phyloP scores from a whole-genome alignment of 2,329 filamentous ascomycete species.

The Exophiala aquamarina region DNA sequence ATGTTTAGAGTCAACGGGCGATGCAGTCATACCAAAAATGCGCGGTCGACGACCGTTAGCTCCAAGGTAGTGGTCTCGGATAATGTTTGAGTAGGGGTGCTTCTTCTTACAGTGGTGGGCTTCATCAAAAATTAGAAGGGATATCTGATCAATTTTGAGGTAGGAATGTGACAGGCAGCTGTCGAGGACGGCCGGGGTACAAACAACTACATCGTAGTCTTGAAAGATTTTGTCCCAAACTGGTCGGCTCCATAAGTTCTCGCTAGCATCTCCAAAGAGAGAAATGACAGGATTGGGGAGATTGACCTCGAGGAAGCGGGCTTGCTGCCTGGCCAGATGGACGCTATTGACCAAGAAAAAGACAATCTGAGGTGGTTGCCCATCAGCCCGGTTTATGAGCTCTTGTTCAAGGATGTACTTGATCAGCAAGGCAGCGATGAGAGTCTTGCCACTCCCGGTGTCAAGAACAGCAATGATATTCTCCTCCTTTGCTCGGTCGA shows the following conservation, averaged over 20 bases:
- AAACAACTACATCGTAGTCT: slow-evolving; percentile 81
- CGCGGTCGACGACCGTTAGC: slow-evolving; percentile 59
- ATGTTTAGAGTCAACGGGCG: slow-evolving; percentile 84
- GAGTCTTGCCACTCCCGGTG: slow-evolving; percentile 85
- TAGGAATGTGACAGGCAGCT: slow-evolving; percentile 77
- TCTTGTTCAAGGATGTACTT: slow-evolving; percentile 75
- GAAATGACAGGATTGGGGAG: slow-evolving; percentile 72
- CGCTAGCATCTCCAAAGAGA: slow-evolving; percentile 70
- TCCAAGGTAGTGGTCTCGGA: slow-evolving; percentile 77
- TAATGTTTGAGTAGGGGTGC: slow-evolving; percentile 84
- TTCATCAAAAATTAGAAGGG: slow-evolving; percentile 91
- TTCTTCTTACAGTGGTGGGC: slow-evolving; percentile 95
- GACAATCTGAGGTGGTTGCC: slow-evolving; percentile 63
- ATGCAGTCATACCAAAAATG: slow-evolving; percentile 96
- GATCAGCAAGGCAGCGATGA: slow-evolving; percentile 88
- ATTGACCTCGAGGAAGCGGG: slow-evolving; percentile 76
- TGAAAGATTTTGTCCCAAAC: slow-evolving; percentile 60
- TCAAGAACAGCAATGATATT: slow-evolving; percentile 80
- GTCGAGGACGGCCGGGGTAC: slow-evolving; percentile 83
- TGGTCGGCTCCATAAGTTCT: slow-evolving; percentile 58
- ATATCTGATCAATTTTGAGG: slow-evolving; percentile 78
- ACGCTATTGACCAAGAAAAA: slow-evolving; percentile 80
- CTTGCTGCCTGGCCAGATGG: slow-evolving; percentile 85
- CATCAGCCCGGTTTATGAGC: slow-evolving; percentile 64
- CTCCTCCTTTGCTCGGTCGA: slow-evolving; percentile 76